phyloP scores from a whole-genome alignment of 345 rosid genomes.

The Heritiera fomes region DNA sequence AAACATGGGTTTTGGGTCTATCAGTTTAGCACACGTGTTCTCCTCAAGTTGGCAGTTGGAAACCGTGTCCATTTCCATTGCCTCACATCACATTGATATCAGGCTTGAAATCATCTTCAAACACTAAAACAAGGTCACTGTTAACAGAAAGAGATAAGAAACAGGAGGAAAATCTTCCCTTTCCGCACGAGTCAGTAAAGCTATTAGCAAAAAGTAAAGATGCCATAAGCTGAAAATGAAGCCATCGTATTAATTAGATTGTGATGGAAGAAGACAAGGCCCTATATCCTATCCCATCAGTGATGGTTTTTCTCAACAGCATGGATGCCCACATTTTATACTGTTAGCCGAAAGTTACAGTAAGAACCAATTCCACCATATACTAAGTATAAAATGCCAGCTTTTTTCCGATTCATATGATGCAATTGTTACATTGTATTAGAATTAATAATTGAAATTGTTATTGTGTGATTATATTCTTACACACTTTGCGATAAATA shows the following conservation, averaged over 20 bases:
- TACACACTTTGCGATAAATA: background rate
- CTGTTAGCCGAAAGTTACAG: background rate
- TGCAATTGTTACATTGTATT: too few relatives aligned
- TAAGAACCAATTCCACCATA: background rate
- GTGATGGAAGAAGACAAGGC: slow-evolving; percentile 14
- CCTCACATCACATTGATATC: too few relatives aligned
- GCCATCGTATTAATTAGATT: background rate
- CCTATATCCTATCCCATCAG: slow-evolving; percentile 6
- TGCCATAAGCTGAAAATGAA: background rate
- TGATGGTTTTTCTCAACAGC: background rate
- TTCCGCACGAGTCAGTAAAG: background rate
- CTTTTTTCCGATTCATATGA: background rate
- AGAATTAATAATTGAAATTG: too few relatives aligned
- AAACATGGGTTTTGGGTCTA: background rate
- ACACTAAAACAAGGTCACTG: background rate
- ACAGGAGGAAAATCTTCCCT: background rate
- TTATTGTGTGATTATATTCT: background rate
- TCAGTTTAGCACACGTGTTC: background rate
- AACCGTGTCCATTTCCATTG: slow-evolving; percentile 3
- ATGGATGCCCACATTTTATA: background rate
- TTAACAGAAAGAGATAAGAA: background rate
- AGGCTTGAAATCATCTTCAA: too few relatives aligned
- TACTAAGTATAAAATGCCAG: background rate
- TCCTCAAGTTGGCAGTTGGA: background rate
- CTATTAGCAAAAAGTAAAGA: background rate